Evolutionary conservation across 208 protist genomes (phyloP).

Genomic region (Trypanosoma vivax): DNA sequence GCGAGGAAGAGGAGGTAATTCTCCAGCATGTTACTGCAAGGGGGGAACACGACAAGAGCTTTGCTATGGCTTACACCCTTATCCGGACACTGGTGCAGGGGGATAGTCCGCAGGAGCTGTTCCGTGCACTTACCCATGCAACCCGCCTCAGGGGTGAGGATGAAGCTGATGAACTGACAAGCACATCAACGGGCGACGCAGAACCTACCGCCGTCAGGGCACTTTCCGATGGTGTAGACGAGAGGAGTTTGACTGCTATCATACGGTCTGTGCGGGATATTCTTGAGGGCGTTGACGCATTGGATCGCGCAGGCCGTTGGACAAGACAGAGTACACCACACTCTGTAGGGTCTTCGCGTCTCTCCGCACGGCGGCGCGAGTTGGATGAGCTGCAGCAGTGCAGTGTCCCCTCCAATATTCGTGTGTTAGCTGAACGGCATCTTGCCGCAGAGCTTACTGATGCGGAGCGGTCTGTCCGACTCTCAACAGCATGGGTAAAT

Average conservation of each 20-base stretch:
- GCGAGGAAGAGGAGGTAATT: slow-evolving; percentile 15
- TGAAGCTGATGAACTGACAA: not conserved
- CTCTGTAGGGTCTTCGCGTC: no score
- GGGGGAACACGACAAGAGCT: slow-evolving; percentile 12
- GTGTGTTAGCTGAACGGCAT: slow-evolving; percentile 9
- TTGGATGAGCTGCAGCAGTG: slow-evolving; percentile 2
- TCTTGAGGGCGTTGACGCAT: slow-evolving; percentile 11
- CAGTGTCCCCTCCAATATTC: slow-evolving; percentile 4
- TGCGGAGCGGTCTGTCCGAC: not conserved
- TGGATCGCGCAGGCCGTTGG: slow-evolving; percentile 10
- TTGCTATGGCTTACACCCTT: slow-evolving; percentile 19
- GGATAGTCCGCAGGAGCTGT: slow-evolving; percentile 6
- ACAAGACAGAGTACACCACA: not conserved
- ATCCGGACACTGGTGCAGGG: slow-evolving; percentile 21
- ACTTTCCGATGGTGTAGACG: not conserved
- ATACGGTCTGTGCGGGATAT: slow-evolving; percentile 3
- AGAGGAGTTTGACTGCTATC: not conserved
- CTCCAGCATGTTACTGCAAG: slow-evolving; percentile 16
- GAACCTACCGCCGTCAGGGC: no score
- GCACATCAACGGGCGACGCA: no score
- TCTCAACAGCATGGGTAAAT: slow-evolving; percentile 19
- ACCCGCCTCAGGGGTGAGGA: not conserved
- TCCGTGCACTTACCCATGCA: slow-evolving; percentile 1
- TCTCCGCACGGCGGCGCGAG: no score
- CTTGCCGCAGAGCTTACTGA: slow-evolving; percentile 1